These are phyloP conservation scores for Gymnopus androsaceus DNA, from an alignment of 1,284 basidiomycete genomes.

Conservation along the genomic window DNA sequence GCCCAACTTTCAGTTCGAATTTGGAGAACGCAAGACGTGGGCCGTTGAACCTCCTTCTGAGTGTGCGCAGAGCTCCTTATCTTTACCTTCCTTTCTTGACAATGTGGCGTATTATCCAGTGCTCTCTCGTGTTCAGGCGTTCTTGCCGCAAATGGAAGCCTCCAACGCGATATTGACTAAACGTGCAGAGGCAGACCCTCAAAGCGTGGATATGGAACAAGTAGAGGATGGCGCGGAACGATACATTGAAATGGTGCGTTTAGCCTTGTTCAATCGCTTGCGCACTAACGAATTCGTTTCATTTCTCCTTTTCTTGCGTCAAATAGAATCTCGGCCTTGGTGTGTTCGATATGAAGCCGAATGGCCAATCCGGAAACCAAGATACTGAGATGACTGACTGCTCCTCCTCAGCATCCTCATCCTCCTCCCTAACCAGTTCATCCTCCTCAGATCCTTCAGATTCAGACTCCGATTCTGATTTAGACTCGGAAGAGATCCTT, in stretches of 20 bases:
- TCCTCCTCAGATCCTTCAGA: constrained; percentile 19
- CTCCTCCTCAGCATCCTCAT: constrained; percentile 21
- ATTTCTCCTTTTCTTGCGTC: neutral
- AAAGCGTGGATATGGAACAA: constrained; percentile 66
- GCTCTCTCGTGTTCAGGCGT: constrained; percentile 60
- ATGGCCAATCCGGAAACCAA: constrained; percentile 19
- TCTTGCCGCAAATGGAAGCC: constrained; percentile 62
- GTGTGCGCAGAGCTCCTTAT: constrained; percentile 29
- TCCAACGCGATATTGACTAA: constrained; percentile 57
- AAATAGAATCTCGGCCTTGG: constrained; percentile 64
- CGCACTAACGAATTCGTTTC: neutral
- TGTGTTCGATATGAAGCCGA: constrained; percentile 52
- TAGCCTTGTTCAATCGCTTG: neutral
- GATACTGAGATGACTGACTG: constrained; percentile 33
- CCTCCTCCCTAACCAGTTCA: constrained; percentile 22
- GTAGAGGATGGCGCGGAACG: constrained; percentile 44
- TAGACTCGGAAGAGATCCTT: constrained; percentile 37
- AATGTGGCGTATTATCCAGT: constrained; percentile 37
- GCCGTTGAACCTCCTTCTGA: constrained; percentile 28
- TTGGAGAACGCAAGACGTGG: constrained; percentile 21
- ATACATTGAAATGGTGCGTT: constrained; percentile 68
- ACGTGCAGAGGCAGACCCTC: constrained; percentile 46
- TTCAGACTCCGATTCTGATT: constrained; percentile 29
- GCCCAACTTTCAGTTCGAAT: constrained; percentile 16
- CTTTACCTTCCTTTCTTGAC: neutral